Conservation (phyloP, 2,329 filamentous ascomycete genomes). For the Hypomyces rosellus region DNA sequence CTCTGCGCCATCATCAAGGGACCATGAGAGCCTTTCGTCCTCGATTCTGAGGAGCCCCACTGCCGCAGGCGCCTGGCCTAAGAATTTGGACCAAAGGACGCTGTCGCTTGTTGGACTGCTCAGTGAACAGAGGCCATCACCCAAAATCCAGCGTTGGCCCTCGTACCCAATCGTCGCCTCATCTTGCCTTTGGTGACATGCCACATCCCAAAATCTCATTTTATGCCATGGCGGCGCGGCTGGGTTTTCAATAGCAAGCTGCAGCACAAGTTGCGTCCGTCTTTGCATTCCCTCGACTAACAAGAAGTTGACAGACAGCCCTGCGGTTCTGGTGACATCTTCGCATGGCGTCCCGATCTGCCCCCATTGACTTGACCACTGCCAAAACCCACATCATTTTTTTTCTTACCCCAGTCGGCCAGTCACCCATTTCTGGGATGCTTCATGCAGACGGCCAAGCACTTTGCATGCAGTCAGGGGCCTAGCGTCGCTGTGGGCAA, state of each 20-base stretch:
- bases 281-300: too few species aligned
- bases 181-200: slow-evolving; percentile 15
- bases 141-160: too few species aligned
- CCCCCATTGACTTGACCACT: slow-evolving; percentile 10
- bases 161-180: slow-evolving; percentile 30
- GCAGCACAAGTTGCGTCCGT: slow-evolving; percentile 1
- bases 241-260: slow-evolving; percentile 11
- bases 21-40: slow-evolving; percentile 8
- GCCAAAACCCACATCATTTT: slow-evolving; percentile 1
- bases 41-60: slow-evolving; percentile 8
- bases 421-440: not conserved
- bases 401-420: not conserved
- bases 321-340: not conserved
- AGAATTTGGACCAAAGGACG: not conserved
- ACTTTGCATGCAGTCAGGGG: slow-evolving; percentile 2
- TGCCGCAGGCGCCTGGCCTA: not conserved
- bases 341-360: slow-evolving; percentile 12
- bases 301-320: too few species aligned
- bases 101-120: slow-evolving; percentile 3
- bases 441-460: not conserved
- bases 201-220: slow-evolving; percentile 21
- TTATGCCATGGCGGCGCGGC: slow-evolving; percentile 41
- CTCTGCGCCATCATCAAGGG: slow-evolving; percentile 7
- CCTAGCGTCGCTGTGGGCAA: slow-evolving; percentile 10
- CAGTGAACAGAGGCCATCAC: slow-evolving; percentile 18